A percentile compares a stretch with the other conserved stretches of the same genome.
These are phyloP conservation scores for Pterocarpus santalinus DNA, from an alignment of 306 rosid genomes.

Conservation along the genomic window DNA sequence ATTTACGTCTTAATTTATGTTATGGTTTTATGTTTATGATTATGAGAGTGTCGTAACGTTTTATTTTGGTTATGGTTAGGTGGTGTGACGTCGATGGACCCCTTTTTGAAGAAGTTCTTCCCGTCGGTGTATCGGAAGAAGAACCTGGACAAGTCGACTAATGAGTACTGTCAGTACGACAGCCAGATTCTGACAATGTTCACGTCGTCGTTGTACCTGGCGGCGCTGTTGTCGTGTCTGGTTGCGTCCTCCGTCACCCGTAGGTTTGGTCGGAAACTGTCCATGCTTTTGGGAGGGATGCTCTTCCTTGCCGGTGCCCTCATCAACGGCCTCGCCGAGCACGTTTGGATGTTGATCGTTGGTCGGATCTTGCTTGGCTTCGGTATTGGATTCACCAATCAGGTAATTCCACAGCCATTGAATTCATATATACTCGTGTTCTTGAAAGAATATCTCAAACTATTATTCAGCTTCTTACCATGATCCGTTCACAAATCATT, in stretches of 20 bases:
- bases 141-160: conserved; percentile 15
- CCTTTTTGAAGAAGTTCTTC: conserved; percentile 75
- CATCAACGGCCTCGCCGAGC: conserved; percentile 70
- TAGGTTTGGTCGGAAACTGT: conserved; percentile 71
- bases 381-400: conserved; percentile 90
- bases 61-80: conserved; percentile 50
- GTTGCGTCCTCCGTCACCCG: conserved; percentile 83
- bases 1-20: too few species aligned
- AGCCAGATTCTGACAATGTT: conserved; percentile 77
- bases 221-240: conserved; percentile 79
- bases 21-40: too few species aligned
- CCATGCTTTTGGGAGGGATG: conserved; percentile 87
- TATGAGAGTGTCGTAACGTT: too few species aligned
- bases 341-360: conserved; percentile 75
- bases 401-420: conserved; percentile 54
- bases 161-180: conserved; percentile 87
- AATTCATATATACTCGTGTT: too few species aligned
- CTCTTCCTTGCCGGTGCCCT: conserved; percentile 78
- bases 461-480: too few species aligned
- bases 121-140: conserved; percentile 76
- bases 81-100: conserved; percentile 92
- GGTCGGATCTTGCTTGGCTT: conserved; percentile 93
- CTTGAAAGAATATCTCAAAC: too few species aligned
- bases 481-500: too few species aligned
- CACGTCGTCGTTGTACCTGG: conserved; percentile 89